Base-by-base conservation (phyloP, 345 rosid species). In the Rhodomyrtus tomentosa region DNA sequence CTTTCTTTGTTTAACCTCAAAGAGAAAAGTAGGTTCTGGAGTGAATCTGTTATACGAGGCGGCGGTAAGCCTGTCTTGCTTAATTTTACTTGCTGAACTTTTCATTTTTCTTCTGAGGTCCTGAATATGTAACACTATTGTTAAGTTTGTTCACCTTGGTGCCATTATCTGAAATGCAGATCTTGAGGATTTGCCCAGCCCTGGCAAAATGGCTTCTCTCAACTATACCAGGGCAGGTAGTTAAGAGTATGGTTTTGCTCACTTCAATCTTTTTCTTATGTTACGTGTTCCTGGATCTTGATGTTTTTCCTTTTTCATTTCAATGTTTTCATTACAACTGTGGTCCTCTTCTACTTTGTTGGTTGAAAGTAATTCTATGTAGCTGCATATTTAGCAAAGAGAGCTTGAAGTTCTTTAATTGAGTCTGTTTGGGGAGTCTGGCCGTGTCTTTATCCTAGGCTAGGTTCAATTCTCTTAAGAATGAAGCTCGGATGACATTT, bases 11-110 rank as follows among this genome's bases (percentile, higher is more conserved):
- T 97, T 88, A 97, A 95, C 87, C 96, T 97, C 86, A 95, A 86
- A 86, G 98, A 91, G 36, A 94, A 89, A 90, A 97, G 96, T 91
- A 92, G 91, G 88, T 97, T 93, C 86, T 97, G 99, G 99, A 95
- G 95, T 81, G 99, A 97, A 90, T 85, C 95, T 87, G 95, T 95
- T 59, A 89, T 97, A 62, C 98, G 93, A 55, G 88, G 86, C 27
- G 95, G 98, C 88, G 91, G 89, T 80, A 40, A 29, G 53, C 3
- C 15, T 45, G 22, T 54, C 45, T 11, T 48, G 59, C 25, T 18
- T 68, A 55, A 55, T 53, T 21, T 54, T 73, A 36, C 7, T 14
- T 20, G 50, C 58, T 5, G 22, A 50, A 29, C 62, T 50, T 14
- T n/a, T 38, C 14, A 25, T 11, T 36, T 21, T 9, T 10, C 13